Evolutionary conservation across 148 eudicot species (phyloP).

Genomic region (Diospyros lotus): DNA sequence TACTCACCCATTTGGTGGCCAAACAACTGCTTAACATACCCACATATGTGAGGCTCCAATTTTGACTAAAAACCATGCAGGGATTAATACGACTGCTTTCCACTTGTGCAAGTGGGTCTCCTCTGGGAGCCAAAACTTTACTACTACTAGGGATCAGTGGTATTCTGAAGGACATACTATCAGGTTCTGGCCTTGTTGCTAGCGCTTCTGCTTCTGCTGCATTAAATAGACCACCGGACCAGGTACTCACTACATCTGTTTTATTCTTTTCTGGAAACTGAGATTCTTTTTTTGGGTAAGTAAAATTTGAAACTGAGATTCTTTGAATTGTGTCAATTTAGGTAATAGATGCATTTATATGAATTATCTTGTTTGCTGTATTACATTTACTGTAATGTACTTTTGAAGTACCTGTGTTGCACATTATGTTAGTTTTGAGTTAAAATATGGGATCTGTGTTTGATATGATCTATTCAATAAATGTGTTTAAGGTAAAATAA

Average conservation of each 20-base stretch:
- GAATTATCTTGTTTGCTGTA: too few relatives aligned
- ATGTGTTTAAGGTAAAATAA: too few relatives aligned
- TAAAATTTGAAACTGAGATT: not conserved
- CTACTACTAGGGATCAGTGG: slow-evolving; percentile 84
- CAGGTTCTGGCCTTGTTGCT: slow-evolving; percentile 80
- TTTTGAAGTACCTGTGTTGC: too few relatives aligned
- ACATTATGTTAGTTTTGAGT: too few relatives aligned
- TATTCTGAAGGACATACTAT: slow-evolving; percentile 80
- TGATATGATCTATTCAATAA: too few relatives aligned
- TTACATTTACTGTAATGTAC: too few relatives aligned
- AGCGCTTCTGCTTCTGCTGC: slow-evolving; percentile 87
- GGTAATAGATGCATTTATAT: not conserved
- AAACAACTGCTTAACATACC: too few relatives aligned
- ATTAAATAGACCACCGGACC: slow-evolving; percentile 91
- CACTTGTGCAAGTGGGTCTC: slow-evolving; percentile 95
- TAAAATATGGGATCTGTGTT: too few relatives aligned
- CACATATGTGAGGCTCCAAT: not conserved
- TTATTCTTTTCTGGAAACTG: not conserved
- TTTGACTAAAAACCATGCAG: slow-evolving; percentile 37
- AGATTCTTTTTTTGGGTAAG: too few relatives aligned
- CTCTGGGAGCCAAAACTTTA: slow-evolving; percentile 83
- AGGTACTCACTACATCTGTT: slow-evolving; percentile 40
- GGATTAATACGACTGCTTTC: slow-evolving; percentile 91
- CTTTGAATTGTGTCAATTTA: not conserved
- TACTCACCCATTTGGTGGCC: too few relatives aligned